Percentiles rank a stretch among this genome's conserved stretches.
These are phyloP conservation scores for Gossypium arboreum DNA, from an alignment of 345 rosid species.

Conservation along the genomic window DNA sequence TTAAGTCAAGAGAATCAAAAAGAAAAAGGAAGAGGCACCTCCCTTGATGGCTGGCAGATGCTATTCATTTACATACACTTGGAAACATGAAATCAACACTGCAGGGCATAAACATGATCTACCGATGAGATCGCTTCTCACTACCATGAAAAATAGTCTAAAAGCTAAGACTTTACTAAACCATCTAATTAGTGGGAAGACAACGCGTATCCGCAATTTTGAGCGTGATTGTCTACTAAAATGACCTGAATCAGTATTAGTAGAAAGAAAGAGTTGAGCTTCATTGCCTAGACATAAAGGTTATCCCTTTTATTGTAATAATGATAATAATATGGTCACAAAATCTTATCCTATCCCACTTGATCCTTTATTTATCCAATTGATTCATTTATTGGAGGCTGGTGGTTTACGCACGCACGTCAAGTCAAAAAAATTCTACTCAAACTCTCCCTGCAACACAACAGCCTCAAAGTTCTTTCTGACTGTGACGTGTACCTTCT, in stretches of 20 bases:
- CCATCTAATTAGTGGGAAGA: not conserved
- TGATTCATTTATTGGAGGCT: constrained; percentile 26
- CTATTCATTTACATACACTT: not conserved
- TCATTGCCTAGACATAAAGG: no score
- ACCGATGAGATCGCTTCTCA: not conserved
- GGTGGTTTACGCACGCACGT: constrained; percentile 36
- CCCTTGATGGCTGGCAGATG: not conserved
- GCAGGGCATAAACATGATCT: not conserved
- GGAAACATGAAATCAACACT: not conserved
- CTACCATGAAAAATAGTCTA: not conserved
- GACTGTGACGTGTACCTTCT: constrained; percentile 29
- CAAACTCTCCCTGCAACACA: constrained; percentile 9
- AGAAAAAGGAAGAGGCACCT: not conserved
- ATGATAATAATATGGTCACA: no score
- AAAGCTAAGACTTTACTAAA: not conserved
- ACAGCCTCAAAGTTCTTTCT: constrained; percentile 23
- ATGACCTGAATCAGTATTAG: no score
- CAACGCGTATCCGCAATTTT: not conserved
- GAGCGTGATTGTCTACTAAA: not conserved
- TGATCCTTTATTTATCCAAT: not conserved
- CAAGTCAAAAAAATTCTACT: constrained; percentile 39
- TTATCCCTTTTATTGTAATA: no score
- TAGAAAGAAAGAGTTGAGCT: no score
- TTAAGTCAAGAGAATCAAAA: not conserved
- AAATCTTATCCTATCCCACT: no score